Evolutionary conservation across 805 yeast genomes (phyloP).

Genomic region (Cyberlindnera japonica): DNA sequence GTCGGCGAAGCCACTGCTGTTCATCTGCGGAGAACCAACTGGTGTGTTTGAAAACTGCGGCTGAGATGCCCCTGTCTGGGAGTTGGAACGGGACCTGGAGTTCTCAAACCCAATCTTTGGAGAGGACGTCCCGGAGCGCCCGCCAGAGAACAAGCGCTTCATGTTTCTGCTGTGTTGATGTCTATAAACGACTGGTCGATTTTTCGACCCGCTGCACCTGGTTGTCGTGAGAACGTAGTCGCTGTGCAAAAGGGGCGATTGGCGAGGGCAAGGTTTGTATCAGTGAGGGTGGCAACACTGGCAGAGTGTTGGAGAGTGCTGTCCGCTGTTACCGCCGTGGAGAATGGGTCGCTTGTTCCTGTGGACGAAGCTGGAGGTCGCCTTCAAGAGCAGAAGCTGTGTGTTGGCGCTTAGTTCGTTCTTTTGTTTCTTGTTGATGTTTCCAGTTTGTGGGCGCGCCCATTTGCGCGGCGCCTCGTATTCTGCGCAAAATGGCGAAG

Average conservation of each 20-base stretch:
- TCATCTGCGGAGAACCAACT: slow-evolving; percentile 1
- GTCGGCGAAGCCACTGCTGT: slow-evolving; percentile 7
- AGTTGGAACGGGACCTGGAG: slow-evolving; percentile 21
- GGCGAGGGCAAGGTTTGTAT: too few relatives aligned
- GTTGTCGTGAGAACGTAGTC: slow-evolving; percentile 1
- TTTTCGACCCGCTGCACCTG: background rate
- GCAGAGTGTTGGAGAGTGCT: too few relatives aligned
- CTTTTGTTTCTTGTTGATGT: background rate
- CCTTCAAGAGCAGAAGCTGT: too few relatives aligned
- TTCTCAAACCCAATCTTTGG: slow-evolving; percentile 11
- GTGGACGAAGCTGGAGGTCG: background rate
- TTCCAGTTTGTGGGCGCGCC: background rate
- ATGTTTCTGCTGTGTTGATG: slow-evolving; percentile 8
- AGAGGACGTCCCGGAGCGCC: slow-evolving; percentile 18
- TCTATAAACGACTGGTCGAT: too few relatives aligned
- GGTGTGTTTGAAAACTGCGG: slow-evolving; percentile 2
- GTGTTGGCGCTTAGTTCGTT: background rate
- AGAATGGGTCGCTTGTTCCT: too few relatives aligned
- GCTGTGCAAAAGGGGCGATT: background rate
- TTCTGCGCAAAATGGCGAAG: background rate
- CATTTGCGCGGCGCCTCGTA: too few relatives aligned
- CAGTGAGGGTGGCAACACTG: too few relatives aligned
- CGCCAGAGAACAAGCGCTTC: slow-evolving; percentile 26
- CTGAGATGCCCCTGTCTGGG: slow-evolving; percentile 8
- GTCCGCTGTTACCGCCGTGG: too few relatives aligned